These are phyloP conservation scores for Pichia sporocuriosa DNA, from an alignment of 805 yeast species.

Conservation along the genomic window DNA sequence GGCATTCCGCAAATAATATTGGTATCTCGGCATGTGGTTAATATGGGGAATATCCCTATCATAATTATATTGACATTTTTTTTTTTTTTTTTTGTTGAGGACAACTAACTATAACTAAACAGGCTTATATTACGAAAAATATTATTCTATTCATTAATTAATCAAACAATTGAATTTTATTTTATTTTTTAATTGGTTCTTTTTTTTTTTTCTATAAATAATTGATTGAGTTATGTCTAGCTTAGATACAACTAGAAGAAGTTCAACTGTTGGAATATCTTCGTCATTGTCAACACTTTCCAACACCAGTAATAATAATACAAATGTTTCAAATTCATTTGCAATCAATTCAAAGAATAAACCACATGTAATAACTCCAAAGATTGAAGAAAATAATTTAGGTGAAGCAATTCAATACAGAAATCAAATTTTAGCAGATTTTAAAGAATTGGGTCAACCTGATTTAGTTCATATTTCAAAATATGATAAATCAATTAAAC, in stretches of 20 bases:
- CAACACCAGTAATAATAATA: background rate
- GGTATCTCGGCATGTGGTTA: too few species aligned
- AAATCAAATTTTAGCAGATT: conserved; percentile 35
- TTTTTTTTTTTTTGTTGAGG: too few species aligned
- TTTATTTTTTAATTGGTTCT: too few species aligned
- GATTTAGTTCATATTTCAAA: conserved; percentile 56
- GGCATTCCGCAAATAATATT: too few species aligned
- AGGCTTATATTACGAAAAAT: too few species aligned
- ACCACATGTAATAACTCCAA: conserved; percentile 23
- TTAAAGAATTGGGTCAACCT: conserved; percentile 64
- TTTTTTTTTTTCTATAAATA: too few species aligned
- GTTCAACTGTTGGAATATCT: conserved; percentile 2
- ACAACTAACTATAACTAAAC: too few species aligned
- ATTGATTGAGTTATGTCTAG: conserved; percentile 3
- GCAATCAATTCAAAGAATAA: conserved; percentile 11
- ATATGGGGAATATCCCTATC: too few species aligned
- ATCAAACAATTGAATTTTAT: too few species aligned
- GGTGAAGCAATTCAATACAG: conserved; percentile 52
- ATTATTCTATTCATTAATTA: too few species aligned
- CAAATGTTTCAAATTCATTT: background rate
- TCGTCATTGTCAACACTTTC: conserved; percentile 3
- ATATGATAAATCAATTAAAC: conserved; percentile 35
- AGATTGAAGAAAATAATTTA: conserved; percentile 40
- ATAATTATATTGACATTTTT: too few species aligned
- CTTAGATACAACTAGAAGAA: conserved; percentile 6